Evolutionary conservation across 208 protist species (phyloP).

Genomic region (Strigomonas culicis): DNA sequence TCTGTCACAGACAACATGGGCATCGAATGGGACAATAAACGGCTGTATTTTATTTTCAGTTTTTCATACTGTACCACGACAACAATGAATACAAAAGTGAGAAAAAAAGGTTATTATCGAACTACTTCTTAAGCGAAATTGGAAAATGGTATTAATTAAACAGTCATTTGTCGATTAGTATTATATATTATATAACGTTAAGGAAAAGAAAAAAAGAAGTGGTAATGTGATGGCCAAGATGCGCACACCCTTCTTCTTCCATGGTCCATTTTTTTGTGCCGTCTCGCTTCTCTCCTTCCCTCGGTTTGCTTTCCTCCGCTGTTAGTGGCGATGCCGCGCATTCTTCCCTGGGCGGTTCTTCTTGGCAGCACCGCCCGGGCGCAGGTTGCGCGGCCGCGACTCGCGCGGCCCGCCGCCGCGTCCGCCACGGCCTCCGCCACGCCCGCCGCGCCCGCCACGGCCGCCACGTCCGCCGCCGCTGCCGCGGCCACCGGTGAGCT

Average conservation of each 20-base stretch:
- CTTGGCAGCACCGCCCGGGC: slow-evolving; percentile 31
- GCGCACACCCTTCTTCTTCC: background rate
- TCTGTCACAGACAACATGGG: too few species aligned
- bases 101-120: background rate
- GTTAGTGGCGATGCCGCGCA: slow-evolving; percentile 52
- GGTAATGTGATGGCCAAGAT: background rate
- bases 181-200: background rate
- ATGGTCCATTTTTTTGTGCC: background rate
- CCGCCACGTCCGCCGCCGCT: slow-evolving; percentile 18
- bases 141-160: background rate
- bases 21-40: too few species aligned
- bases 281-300: background rate
- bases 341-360: slow-evolving; percentile 90
- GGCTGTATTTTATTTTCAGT: too few species aligned
- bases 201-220: slow-evolving; percentile 15
- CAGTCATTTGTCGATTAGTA: background rate
- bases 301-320: slow-evolving; percentile 9
- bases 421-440: slow-evolving; percentile 22
- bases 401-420: slow-evolving; percentile 75
- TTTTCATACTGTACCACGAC: too few species aligned
- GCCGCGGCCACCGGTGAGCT: slow-evolving; percentile 6
- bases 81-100: background rate
- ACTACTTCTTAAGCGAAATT: background rate
- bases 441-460: slow-evolving; percentile 38
- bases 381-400: slow-evolving; percentile 40